phyloP scores from a whole-genome alignment of 768 basidiomycete species.

The Pholiota molesta region DNA sequence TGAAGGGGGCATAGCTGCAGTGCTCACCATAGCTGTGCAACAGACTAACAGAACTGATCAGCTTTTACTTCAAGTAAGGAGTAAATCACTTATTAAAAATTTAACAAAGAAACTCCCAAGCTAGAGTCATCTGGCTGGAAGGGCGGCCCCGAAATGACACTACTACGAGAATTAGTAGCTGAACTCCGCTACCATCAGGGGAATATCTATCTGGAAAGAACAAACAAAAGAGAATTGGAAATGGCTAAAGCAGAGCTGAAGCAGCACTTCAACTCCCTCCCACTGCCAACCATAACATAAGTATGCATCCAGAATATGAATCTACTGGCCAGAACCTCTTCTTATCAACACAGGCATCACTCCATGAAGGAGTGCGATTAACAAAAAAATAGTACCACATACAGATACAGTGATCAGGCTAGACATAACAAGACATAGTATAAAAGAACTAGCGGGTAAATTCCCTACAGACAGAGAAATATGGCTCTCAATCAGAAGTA shows the following conservation, averaged over 20 bases:
- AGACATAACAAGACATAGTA: background rate
- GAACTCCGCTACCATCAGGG: background rate
- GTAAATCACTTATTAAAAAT: background rate
- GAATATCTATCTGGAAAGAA: background rate
- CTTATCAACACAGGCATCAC: background rate
- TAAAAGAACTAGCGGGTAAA: background rate
- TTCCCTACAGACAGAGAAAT: constrained; percentile 11
- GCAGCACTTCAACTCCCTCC: background rate
- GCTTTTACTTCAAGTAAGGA: background rate
- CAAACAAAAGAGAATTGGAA: background rate
- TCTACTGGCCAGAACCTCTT: background rate
- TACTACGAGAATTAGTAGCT: background rate
- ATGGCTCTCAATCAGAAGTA: constrained; percentile 13
- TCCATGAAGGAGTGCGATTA: background rate
- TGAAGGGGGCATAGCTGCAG: background rate
- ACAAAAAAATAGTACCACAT: no score
- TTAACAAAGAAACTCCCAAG: background rate
- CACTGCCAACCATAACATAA: background rate
- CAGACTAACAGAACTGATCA: background rate
- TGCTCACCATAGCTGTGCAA: background rate
- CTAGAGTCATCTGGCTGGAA: background rate
- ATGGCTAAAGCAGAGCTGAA: background rate
- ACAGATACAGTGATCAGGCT: background rate
- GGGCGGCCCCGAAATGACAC: background rate
- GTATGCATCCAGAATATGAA: background rate